Conservation (phyloP, 2,329 filamentous ascomycete species). For the Epichloe glyceriae region DNA sequence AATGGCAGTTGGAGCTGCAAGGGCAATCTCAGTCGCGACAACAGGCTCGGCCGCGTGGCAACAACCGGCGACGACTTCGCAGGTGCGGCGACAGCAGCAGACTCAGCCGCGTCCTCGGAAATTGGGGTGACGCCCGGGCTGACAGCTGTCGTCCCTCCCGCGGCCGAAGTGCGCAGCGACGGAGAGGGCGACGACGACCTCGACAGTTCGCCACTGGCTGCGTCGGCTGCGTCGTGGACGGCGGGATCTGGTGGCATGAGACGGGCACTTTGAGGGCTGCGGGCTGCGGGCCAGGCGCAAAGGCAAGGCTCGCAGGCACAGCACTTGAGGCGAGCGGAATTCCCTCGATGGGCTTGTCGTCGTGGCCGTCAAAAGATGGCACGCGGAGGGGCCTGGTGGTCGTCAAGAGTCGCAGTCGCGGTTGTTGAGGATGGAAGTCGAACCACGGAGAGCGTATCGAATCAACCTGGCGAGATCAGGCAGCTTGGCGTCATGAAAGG, state of each 20-base stretch:
- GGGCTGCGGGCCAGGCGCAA: constrained; percentile 6
- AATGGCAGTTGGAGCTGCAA: constrained; percentile 30
- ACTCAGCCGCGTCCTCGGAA: constrained; percentile 14
- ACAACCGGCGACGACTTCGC: constrained; percentile 9
- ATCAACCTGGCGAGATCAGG: constrained; percentile 1
- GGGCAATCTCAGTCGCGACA: constrained; percentile 40
- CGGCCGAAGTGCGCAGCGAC: constrained; percentile 4
- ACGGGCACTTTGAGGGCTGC: constrained; percentile 6
- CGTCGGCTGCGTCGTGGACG: constrained; percentile 7
- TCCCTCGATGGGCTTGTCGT: background rate
- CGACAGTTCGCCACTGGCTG: constrained; percentile 10
- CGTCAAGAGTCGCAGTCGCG: background rate
- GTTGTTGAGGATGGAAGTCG: background rate
- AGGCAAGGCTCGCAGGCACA: constrained; percentile 4
- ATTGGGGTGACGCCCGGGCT: background rate
- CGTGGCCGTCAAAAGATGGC: background rate
- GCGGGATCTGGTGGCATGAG: constrained; percentile 11
- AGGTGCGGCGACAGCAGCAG: constrained; percentile 16
- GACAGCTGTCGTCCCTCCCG: background rate
- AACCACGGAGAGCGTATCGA: background rate
- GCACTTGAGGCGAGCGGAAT: background rate
- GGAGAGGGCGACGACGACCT: constrained; percentile 10
- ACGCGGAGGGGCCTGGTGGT: background rate
- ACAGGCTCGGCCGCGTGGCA: constrained; percentile 24
- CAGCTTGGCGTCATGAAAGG: constrained; percentile 1